Percentiles rank a stretch among this genome's conserved stretches.
Conservation (phyloP, 1,139 yeast genomes). For the Cylindricascospora bacillispora region DNA sequence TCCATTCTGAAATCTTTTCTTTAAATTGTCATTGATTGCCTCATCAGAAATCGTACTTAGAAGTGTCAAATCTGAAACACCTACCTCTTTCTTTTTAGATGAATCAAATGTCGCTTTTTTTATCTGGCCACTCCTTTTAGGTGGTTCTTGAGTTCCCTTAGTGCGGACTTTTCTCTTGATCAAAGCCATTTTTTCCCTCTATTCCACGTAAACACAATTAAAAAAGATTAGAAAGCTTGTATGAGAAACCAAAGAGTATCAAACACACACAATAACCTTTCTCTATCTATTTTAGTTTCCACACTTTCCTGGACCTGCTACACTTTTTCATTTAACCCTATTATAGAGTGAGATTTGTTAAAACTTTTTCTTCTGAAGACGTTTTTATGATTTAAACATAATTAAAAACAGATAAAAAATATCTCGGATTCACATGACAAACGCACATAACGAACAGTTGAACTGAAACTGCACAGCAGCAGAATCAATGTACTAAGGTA, state of each 20-base stretch:
- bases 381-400: too few relatives aligned
- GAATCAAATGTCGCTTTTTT: slow-evolving; percentile 85
- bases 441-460: too few relatives aligned
- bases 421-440: too few relatives aligned
- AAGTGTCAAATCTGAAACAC: slow-evolving; percentile 86
- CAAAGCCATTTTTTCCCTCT: slow-evolving; percentile 40
- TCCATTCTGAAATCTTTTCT: slow-evolving; percentile 79
- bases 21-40: slow-evolving; percentile 81
- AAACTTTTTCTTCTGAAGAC: too few relatives aligned
- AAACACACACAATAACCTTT: not conserved
- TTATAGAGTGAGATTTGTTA: too few relatives aligned
- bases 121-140: slow-evolving; percentile 41
- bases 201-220: not conserved
- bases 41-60: slow-evolving; percentile 84
- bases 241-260: not conserved
- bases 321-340: too few relatives aligned
- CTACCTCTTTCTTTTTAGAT: slow-evolving; percentile 84
- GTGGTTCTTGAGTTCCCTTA: slow-evolving; percentile 37
- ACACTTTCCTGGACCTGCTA: too few relatives aligned
- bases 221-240: too few relatives aligned
- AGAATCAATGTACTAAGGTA: too few relatives aligned
- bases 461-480: too few relatives aligned
- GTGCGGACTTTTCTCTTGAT: slow-evolving; percentile 61
- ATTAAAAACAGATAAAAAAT: too few relatives aligned
- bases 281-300: not conserved